These are phyloP conservation scores for Hymenoscyphus albidus DNA, from an alignment of 2,329 filamentous ascomycete genomes.

Conservation along the genomic window DNA sequence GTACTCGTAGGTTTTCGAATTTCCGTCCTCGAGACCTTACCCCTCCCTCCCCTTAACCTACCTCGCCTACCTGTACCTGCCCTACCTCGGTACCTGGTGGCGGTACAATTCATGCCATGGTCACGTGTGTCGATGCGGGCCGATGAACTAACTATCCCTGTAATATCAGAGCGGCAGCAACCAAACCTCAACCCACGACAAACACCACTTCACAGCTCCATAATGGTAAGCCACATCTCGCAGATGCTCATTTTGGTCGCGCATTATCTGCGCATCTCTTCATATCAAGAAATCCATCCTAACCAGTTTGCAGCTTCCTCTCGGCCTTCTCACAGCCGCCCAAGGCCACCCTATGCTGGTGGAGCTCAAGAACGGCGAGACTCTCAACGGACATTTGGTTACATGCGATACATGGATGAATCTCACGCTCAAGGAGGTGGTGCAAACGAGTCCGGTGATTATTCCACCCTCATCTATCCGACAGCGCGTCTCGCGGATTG, in stretches of 20 bases:
- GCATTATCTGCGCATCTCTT: not conserved
- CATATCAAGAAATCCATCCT: conserved; percentile 2
- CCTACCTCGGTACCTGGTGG: too few species aligned
- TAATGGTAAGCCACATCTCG: conserved; percentile 16
- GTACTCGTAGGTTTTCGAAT: too few species aligned
- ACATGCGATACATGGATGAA: conserved; percentile 99
- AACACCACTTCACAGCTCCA: conserved; percentile 11
- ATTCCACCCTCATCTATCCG: not conserved
- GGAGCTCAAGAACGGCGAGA: conserved; percentile 96
- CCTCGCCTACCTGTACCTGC: too few species aligned
- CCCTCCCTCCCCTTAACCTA: too few species aligned
- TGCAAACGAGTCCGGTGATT: conserved; percentile 81
- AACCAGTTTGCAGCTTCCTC: conserved; percentile 52
- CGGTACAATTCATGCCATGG: not conserved
- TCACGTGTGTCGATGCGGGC: not conserved
- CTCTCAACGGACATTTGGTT: conserved; percentile 91
- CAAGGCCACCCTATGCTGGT: conserved; percentile 98
- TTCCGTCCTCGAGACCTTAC: too few species aligned
- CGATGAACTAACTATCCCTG: not conserved
- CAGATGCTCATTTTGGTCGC: not conserved
- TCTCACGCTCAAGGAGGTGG: conserved; percentile 91
- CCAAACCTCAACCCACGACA: not conserved
- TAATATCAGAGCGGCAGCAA: not conserved
- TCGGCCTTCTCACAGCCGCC: conserved; percentile 87
- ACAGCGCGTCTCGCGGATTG: not conserved